Evolutionary conservation across 331 rosid genomes (phyloP), one percentile per base, ranked within the genome.

Genomic region (Arachis monticola): DNA sequence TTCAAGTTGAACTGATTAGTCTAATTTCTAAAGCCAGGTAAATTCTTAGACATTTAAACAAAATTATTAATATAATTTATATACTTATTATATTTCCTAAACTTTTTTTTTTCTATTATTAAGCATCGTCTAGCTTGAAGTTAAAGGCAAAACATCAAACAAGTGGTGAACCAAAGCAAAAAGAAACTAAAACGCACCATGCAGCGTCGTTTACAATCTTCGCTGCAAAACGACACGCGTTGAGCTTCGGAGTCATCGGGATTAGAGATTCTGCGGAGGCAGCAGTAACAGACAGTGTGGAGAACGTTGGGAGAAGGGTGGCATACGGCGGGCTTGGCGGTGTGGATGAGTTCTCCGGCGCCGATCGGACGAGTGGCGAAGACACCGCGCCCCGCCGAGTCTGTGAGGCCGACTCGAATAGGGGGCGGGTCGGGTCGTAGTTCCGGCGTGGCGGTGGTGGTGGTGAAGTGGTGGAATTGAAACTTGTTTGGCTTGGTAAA

Each of bases 261-360:
- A 75, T 11, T 62, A 30, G 72, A 41, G 55, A 85, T 80, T 70
- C 76, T 79, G 51, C 89, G 59, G 81, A 93, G 92, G 76, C 99
- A 92, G 46, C 79, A 83, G 75, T 88, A 86, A 78, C 99, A 94
- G 46, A 84, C 88, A 2, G 70, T 8, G 69, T 74, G 79, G 67
- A 71, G 13, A 13, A 80, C 31, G 65, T 90, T 76, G 52, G 75
- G 85, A 42, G 90, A 84, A 75, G 97, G 96, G 74, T 91, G 89
- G 75, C 86, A 82, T 3, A 90, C 62, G 44, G 90, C 61, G 79
- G 99, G 96, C 38, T 86, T 81, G 45, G 96, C 96, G 1, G 95
- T 87, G 84, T 94, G 99, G 45, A 94, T 73, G 75, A 88, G 92
- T 65, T 90, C 93, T 13, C 96, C 99, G 46, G 89, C 55, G 27